Conservation (phyloP, 352 stramenopile genomes). For the Pythium plurisporium region DNA sequence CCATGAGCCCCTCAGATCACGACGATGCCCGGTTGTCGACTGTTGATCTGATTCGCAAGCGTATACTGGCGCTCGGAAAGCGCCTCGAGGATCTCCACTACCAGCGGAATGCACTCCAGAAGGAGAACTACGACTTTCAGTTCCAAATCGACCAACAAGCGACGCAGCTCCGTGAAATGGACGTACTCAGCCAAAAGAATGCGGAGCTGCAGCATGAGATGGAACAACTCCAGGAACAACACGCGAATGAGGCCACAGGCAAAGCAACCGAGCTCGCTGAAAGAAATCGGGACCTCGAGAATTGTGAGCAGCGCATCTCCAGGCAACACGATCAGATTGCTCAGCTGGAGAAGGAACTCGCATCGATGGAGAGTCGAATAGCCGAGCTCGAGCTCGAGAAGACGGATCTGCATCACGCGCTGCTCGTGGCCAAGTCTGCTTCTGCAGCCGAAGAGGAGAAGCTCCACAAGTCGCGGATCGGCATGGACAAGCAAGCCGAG, state of each 20-base stretch:
- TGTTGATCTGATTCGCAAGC: slow-evolving; percentile 50
- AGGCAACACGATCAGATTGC: slow-evolving; percentile 26
- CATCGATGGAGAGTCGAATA: slow-evolving; percentile 12
- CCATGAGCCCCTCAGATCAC: not conserved
- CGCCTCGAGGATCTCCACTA: slow-evolving; percentile 66
- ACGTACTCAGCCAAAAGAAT: slow-evolving; percentile 27
- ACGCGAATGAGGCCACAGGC: slow-evolving; percentile 6
- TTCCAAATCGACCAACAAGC: slow-evolving; percentile 58
- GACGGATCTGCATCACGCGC: slow-evolving; percentile 24
- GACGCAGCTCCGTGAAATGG: slow-evolving; percentile 42
- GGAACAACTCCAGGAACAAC: slow-evolving; percentile 21
- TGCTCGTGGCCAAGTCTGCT: slow-evolving; percentile 30
- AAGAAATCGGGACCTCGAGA: slow-evolving; percentile 24
- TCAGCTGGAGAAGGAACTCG: slow-evolving; percentile 23
- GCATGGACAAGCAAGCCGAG: slow-evolving; percentile 40
- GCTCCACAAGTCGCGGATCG: slow-evolving; percentile 32
- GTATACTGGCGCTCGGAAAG: slow-evolving; percentile 57
- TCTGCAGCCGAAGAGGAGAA: slow-evolving; percentile 52
- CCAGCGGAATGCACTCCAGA: slow-evolving; percentile 64
- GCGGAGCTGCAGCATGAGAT: slow-evolving; percentile 43
- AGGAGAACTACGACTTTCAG: slow-evolving; percentile 74
- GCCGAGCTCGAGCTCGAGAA: slow-evolving; percentile 34
- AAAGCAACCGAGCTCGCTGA: slow-evolving; percentile 15
- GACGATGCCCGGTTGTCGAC: slow-evolving; percentile 15
- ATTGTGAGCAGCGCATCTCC: slow-evolving; percentile 29